These are phyloP conservation scores for Fusarium circinatum DNA, from an alignment of 2,329 filamentous ascomycete species.

Conservation along the genomic window DNA sequence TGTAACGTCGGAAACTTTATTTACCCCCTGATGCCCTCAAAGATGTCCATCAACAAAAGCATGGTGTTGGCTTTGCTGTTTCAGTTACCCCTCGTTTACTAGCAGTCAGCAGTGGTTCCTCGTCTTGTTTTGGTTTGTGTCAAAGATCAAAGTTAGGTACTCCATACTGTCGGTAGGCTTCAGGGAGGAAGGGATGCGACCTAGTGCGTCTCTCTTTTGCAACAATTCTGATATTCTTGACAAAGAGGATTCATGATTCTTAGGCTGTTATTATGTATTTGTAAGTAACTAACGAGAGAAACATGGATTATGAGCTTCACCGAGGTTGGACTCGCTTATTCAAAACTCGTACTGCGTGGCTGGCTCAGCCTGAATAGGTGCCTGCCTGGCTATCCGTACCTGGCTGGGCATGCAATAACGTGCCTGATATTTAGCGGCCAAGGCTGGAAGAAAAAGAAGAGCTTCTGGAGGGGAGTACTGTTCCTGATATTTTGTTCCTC, in stretches of 20 bases:
- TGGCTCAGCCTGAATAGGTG: constrained; percentile 7
- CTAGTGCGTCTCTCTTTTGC: constrained; percentile 10
- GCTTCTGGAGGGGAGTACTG: constrained; percentile 1
- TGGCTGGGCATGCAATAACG: neutral
- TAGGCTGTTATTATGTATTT: neutral
- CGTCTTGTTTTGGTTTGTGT: neutral
- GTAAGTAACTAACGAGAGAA: neutral
- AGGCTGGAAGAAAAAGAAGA: constrained; percentile 1
- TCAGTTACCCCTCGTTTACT: constrained; percentile 26
- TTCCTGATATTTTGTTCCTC: neutral
- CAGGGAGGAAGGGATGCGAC: neutral
- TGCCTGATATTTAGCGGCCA: constrained; percentile 19
- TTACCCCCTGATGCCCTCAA: neutral
- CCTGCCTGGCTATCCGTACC: too few relatives aligned
- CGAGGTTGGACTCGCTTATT: neutral
- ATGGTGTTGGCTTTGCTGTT: constrained; percentile 28
- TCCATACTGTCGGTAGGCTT: constrained; percentile 1
- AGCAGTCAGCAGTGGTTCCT: constrained; percentile 24
- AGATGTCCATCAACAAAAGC: constrained; percentile 2
- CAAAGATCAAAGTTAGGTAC: neutral
- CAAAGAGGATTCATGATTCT: neutral
- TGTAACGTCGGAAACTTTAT: neutral
- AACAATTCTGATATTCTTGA: neutral
- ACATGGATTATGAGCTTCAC: constrained; percentile 16
- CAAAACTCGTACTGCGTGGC: constrained; percentile 33